Evolutionary conservation across 148 eudicot species (phyloP).

Genomic region (Vaccinium corymbosum): DNA sequence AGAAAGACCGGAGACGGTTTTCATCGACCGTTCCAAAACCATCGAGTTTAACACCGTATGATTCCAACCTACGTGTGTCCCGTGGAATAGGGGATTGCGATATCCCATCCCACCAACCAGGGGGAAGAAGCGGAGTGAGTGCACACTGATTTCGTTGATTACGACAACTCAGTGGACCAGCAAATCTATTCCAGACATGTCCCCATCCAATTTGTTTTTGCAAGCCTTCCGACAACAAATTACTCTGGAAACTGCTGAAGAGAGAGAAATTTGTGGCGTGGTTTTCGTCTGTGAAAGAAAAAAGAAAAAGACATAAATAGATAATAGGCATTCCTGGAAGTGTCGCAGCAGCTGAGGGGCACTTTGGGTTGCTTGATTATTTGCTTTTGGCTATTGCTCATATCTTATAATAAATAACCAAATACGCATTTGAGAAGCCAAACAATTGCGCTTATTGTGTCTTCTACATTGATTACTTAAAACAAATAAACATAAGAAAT

Average conservation of each 20-base stretch:
- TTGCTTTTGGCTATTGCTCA: not conserved
- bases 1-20: conserved; percentile 45
- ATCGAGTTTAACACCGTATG: conserved; percentile 53
- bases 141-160: conserved; percentile 73
- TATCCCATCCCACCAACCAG: conserved; percentile 91
- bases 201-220: conserved; percentile 89
- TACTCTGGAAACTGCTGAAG: conserved; percentile 75
- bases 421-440: not conserved
- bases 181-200: conserved; percentile 92
- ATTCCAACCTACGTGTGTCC: conserved; percentile 58
- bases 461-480: not conserved
- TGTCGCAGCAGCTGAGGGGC: not conserved
- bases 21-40: conserved; percentile 64
- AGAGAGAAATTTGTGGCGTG: conserved; percentile 44
- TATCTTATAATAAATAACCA: not conserved
- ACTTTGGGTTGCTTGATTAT: not conserved
- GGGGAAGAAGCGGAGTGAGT: conserved; percentile 76
- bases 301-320: not conserved
- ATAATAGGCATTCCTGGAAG: not conserved
- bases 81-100: conserved; percentile 84
- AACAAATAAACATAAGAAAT: not conserved
- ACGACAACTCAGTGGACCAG: conserved; percentile 77
- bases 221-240: conserved; percentile 55
- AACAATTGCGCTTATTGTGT: not conserved
- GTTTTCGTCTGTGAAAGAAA: conserved; percentile 42